phyloP scores from a whole-genome alignment of 345 rosid species.

The Euphorbia pulcherrima region DNA sequence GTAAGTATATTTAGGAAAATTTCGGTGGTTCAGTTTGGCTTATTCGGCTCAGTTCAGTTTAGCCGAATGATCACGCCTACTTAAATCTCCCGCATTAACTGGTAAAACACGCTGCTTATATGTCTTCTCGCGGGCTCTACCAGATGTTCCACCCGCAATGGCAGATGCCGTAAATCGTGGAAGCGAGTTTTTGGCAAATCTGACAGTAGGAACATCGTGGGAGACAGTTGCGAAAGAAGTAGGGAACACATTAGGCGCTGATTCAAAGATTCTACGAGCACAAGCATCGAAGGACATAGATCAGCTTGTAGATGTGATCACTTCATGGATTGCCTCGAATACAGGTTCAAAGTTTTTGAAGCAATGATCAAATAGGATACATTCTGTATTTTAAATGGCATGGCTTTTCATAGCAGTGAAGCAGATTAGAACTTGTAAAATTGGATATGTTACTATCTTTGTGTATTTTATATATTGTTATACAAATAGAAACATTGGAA shows the following conservation, averaged over 20 bases:
- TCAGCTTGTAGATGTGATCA: constrained; percentile 59
- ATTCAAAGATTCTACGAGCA: constrained; percentile 61
- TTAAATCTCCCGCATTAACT: neutral
- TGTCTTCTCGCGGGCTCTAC: constrained; percentile 53
- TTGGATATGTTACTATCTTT: neutral
- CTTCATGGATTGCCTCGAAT: constrained; percentile 86
- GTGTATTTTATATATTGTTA: neutral
- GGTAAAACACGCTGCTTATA: too few relatives aligned
- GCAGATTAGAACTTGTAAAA: too few relatives aligned
- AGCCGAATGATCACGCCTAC: too few relatives aligned
- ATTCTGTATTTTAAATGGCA: constrained; percentile 1
- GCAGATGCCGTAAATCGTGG: constrained; percentile 90
- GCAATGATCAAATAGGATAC: constrained; percentile 26
- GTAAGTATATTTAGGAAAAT: too few relatives aligned
- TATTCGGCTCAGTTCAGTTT: too few relatives aligned
- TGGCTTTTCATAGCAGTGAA: neutral
- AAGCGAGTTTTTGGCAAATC: constrained; percentile 70
- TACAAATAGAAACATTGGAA: neutral
- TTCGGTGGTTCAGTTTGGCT: too few relatives aligned
- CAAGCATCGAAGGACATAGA: constrained; percentile 61
- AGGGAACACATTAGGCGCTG: constrained; percentile 65
- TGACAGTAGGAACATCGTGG: constrained; percentile 90
- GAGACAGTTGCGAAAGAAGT: constrained; percentile 88
- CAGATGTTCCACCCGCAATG: constrained; percentile 97
- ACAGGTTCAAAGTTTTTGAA: constrained; percentile 54